These are phyloP conservation scores for Cnidoscolus chayamansa DNA, from an alignment of 441 rosid genomes.

Conservation along the genomic window DNA sequence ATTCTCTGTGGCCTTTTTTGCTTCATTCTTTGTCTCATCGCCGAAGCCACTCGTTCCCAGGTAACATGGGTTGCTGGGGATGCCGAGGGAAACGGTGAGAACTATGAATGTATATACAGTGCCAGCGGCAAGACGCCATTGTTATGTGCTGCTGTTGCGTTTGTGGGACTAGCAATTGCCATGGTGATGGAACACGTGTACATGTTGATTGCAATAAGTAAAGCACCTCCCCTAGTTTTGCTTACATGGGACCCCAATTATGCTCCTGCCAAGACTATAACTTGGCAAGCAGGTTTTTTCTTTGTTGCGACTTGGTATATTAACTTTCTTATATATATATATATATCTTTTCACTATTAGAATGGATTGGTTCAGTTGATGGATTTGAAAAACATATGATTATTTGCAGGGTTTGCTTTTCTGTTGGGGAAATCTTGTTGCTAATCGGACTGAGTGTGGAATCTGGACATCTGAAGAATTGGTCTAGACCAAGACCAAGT, in stretches of 20 bases:
- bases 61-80: conserved; percentile 46
- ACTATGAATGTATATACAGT: conserved; percentile 57
- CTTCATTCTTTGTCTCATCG: conserved; percentile 80
- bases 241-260: conserved; percentile 47
- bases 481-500: conserved; percentile 63
- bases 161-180: conserved; percentile 56
- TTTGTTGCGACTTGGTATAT: conserved; percentile 72
- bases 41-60: conserved; percentile 89
- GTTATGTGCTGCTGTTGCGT: conserved; percentile 56
- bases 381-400: background rate
- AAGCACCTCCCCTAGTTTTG: conserved; percentile 51
- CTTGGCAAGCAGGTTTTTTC: conserved; percentile 72
- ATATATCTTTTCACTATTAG: too few species aligned
- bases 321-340: too few species aligned
- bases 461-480: conserved; percentile 80
- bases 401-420: conserved; percentile 66
- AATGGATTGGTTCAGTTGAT: too few species aligned
- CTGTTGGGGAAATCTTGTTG: conserved; percentile 67
- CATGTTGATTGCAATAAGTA: conserved; percentile 61
- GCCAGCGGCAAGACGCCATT: conserved; percentile 77
- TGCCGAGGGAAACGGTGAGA: conserved; percentile 20
- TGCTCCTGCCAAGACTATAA: conserved; percentile 38
- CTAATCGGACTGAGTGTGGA: conserved; percentile 78
- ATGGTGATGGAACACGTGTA: conserved; percentile 69
- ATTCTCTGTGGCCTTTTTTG: conserved; percentile 66